Conservation (phyloP, 495 filamentous ascomycete genomes). For the Trichoderma parareesei region DNA sequence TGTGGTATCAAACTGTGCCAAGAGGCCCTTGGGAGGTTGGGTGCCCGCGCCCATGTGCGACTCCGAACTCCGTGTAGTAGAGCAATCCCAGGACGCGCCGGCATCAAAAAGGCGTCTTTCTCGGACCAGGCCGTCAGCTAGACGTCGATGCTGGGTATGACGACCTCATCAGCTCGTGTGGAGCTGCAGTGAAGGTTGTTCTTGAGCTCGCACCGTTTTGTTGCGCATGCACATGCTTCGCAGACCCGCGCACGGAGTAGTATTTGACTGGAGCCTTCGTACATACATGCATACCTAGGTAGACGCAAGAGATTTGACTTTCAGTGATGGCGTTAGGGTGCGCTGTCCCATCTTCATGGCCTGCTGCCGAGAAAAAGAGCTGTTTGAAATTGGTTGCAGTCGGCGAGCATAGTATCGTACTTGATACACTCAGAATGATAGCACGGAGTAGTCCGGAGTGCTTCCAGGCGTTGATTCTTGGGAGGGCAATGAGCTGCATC, state of each 20-base stretch:
- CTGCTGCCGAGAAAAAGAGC: background rate
- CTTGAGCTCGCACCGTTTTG: background rate
- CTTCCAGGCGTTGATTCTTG: background rate
- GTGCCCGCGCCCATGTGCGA: background rate
- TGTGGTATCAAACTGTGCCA: background rate
- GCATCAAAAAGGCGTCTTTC: background rate
- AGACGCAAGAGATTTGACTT: conserved; percentile 9
- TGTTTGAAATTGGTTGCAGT: background rate
- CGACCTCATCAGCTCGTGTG: background rate
- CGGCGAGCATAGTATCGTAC: background rate
- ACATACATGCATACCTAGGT: background rate
- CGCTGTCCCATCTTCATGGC: background rate
- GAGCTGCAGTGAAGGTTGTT: background rate
- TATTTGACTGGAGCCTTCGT: conserved; percentile 8
- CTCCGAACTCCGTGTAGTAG: background rate
- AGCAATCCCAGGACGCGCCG: background rate
- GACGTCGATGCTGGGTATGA: background rate
- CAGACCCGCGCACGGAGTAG: background rate
- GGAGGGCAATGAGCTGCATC: background rate
- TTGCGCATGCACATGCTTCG: background rate
- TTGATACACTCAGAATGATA: background rate
- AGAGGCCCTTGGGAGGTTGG: background rate
- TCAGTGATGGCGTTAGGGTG: conserved; percentile 6
- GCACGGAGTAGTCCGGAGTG: background rate
- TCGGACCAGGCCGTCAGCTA: background rate